phyloP scores from a whole-genome alignment of 768 basidiomycete genomes.

The Termitomyces sp. region DNA sequence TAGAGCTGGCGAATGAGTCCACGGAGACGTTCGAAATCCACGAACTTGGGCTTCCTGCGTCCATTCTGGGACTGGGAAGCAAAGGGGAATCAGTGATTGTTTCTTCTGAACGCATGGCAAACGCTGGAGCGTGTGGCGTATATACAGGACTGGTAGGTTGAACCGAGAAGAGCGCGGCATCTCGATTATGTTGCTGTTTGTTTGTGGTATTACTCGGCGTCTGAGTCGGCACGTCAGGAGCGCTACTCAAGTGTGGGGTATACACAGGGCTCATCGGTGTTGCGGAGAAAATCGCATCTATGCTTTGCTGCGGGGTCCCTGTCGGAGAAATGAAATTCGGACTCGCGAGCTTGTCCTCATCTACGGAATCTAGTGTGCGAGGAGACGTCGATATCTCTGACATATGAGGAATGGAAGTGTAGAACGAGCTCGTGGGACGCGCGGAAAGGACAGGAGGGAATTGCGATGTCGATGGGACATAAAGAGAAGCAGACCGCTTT shows the following conservation, averaged over 20 bases:
- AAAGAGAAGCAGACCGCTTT: conserved; percentile 16
- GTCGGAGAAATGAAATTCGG: conserved; percentile 3
- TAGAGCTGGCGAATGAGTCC: conserved; percentile 32
- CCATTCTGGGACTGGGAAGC: conserved; percentile 12
- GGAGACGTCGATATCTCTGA: background rate
- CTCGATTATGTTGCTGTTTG: background rate
- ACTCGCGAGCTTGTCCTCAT: conserved; percentile 9
- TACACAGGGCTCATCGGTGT: conserved; percentile 15
- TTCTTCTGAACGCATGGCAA: conserved; percentile 12
- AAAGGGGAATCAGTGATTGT: conserved; percentile 10
- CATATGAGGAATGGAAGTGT: conserved; percentile 3
- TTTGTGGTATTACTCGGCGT: background rate
- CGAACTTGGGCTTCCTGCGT: conserved; percentile 29
- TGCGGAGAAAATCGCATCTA: conserved; percentile 8
- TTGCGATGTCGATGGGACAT: conserved; percentile 11
- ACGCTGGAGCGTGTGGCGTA: conserved; percentile 8
- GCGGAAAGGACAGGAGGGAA: conserved; percentile 14
- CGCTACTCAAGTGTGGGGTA: conserved; percentile 1
- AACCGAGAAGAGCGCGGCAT: conserved; percentile 2
- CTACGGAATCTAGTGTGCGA: conserved; percentile 3
- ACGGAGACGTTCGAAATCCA: conserved; percentile 41
- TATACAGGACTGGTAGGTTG: conserved; percentile 8
- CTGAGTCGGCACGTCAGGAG: background rate
- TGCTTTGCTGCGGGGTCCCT: background rate
- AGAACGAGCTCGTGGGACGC: conserved; percentile 13